Percentiles rank a stretch among this genome's conserved stretches.
These are phyloP conservation scores for Apiospora koreana DNA, from an alignment of 2,329 filamentous ascomycete species.

Conservation along the genomic window DNA sequence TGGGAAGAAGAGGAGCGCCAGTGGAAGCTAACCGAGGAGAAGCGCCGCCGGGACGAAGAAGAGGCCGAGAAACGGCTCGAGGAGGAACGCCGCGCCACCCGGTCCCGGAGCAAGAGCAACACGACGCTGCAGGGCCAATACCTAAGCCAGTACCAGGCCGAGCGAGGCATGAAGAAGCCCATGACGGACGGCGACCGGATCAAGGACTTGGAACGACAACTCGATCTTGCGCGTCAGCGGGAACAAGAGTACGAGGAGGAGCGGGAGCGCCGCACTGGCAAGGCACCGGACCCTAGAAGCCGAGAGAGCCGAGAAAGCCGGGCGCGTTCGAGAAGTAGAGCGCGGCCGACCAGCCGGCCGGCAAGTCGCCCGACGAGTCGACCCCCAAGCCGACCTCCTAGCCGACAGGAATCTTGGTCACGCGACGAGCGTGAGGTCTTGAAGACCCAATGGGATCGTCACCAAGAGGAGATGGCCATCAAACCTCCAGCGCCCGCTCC, in stretches of 20 bases:
- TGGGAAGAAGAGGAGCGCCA: constrained; percentile 77
- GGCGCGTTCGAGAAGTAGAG: constrained; percentile 44
- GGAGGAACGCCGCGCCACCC: constrained; percentile 58
- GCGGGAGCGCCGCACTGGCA: constrained; percentile 47
- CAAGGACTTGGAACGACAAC: constrained; percentile 75
- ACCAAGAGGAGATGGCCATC: constrained; percentile 36
- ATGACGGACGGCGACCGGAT: constrained; percentile 65
- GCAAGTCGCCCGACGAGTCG: constrained; percentile 18
- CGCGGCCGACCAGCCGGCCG: constrained; percentile 47
- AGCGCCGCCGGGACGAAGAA: constrained; percentile 69
- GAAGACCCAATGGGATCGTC: constrained; percentile 52
- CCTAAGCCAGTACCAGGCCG: constrained; percentile 81
- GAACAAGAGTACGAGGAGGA: constrained; percentile 63
- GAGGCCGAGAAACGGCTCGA: constrained; percentile 68
- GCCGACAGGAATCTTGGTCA: constrained; percentile 65
- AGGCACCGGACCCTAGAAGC: constrained; percentile 30
- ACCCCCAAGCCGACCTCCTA: constrained; percentile 52
- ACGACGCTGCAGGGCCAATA: constrained; percentile 77
- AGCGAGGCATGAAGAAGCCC: constrained; percentile 51
- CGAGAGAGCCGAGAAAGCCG: constrained; percentile 38
- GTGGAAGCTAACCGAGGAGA: constrained; percentile 78
- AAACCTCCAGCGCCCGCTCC: constrained; percentile 24
- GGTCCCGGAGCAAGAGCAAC: constrained; percentile 62
- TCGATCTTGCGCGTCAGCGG: constrained; percentile 62
- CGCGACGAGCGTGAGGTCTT: constrained; percentile 65